Base-by-base conservation (phyloP, 306 rosid genomes). In the Acacia confusa region DNA sequence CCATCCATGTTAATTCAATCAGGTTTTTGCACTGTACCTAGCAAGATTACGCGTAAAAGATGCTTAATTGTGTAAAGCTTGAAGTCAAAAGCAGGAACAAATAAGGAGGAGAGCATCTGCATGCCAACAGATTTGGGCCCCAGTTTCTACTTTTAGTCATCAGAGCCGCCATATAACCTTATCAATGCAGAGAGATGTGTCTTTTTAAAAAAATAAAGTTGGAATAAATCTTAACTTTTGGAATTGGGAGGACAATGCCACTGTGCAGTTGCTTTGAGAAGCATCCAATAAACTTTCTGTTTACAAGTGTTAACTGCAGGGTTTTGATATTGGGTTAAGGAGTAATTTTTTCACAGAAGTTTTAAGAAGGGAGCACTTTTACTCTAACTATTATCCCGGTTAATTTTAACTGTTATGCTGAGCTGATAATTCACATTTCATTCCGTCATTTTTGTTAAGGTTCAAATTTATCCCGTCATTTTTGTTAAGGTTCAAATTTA, bases 171-270 rank as follows among this genome's bases (percentile, higher is more conserved):
- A 78, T 81, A 24, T 77, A 66, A 38, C 47, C 34, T 70, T 67
- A 74, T 78, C 60, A 79, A 12, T 68, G 64, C 30, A 55, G 67
- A 55, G 67, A 72, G 64, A 61, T 88, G 77, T 85, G 79, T 57
- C 58, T 53, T 74, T 75, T 32, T n/a, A n/a, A 52, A 77, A 65
- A 70, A 82, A 70, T 76, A 82, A 88, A 84, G 87, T 60, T 28
- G 52, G 44, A 67, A 27, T 57, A 82, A 84, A 80, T 81, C 82
- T 57, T 28, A 72, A 72, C 86, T 86, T 87, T 87, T 3, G 3
- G 74, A 77, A 52, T 85, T 85, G 89, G 83, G 81, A 72, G 83
- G 86, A 81, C 80, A 72, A 69, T 75, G 28, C 24, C 80, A 84
- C 69, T 78, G 13, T 19, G 79, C 69, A 84, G 73, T 80, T 74